Conservation (phyloP, 2,329 filamentous ascomycete species). For the Plenodomus tracheiphilus region DNA sequence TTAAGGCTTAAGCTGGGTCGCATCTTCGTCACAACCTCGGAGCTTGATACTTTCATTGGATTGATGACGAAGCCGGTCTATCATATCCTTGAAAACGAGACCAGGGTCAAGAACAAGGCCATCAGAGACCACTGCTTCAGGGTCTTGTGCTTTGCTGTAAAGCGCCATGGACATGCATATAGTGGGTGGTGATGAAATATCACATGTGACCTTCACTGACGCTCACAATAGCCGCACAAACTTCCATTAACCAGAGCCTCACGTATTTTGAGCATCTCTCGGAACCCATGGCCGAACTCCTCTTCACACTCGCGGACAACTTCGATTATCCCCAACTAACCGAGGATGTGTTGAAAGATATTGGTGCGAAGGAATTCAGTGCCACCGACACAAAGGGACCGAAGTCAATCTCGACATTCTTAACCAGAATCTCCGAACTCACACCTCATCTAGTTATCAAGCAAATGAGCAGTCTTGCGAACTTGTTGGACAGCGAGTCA, state of each 20-base stretch:
- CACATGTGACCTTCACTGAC: conserved; percentile 12
- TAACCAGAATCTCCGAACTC: conserved; percentile 89
- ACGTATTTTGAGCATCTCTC: conserved; percentile 99
- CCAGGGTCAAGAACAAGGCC: conserved; percentile 82
- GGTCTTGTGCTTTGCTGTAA: conserved; percentile 92
- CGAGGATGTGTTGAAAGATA: conserved; percentile 89
- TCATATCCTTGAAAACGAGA: conserved; percentile 90
- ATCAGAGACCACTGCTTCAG: conserved; percentile 98
- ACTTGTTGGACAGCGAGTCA: conserved; percentile 95
- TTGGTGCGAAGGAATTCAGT: conserved; percentile 98
- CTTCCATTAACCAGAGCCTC: conserved; percentile 94
- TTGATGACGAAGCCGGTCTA: conserved; percentile 93
- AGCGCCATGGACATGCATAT: conserved; percentile 96
- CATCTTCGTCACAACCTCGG: conserved; percentile 94
- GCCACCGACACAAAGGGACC: conserved; percentile 93
- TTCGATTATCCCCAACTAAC: conserved; percentile 96
- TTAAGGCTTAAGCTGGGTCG: conserved; percentile 88
- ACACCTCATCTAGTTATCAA: conserved; percentile 92
- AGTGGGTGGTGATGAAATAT: conserved; percentile 58
- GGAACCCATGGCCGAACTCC: conserved; percentile 97
- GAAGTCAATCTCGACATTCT: conserved; percentile 93
- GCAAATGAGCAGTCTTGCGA: conserved; percentile 93
- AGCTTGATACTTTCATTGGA: conserved; percentile 91
- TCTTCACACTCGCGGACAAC: conserved; percentile 93
- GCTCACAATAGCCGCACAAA: conserved; percentile 74